Base-by-base conservation (phyloP, 306 rosid species). In the Fagus crenata region DNA sequence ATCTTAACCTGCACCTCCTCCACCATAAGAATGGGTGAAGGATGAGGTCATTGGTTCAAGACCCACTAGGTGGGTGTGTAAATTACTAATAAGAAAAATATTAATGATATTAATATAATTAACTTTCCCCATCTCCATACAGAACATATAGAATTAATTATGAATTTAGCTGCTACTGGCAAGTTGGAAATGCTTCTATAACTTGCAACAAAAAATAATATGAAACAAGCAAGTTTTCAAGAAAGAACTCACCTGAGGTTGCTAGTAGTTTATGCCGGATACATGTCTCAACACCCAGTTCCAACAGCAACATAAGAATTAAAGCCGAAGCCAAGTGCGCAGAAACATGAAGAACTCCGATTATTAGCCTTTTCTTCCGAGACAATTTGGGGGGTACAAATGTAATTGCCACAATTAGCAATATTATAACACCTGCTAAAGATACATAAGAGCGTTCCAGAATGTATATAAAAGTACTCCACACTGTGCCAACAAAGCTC, bases 231-330 rank as follows among this genome's bases (percentile, higher is more conserved):
- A 69, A 33, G 11, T 7, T 39, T 74, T 40, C 61, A 59, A 49
- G 40, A 70, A 28, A 49, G 71, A 69, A 74, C 11, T 73, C 56
- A 89, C 99, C 99, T 85, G 99, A 95, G 75, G 97, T 95, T 80
- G 92, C 97, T 69, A 91, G 92, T 69, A 95, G 88, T 0, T 95
- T 76, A 79, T 95, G 97, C 49, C 86, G 89, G 83, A 95, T 76
- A 71, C 99, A 95, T 17, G 83, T 92, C 91, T 95, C 97, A 76
- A 92, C 80, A 74, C 99, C 97, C 67, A 95, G 77, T 86, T 95
- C 99, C 85, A 95, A 85, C 64, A 95, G 97, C 80, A 95, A 80
- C 99, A 92, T 92, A 59, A 95, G 97, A 83, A 91, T 87, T 74
- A 95, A 83, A 51, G 99, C 97, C 18, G 99, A 88, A 59, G 91